Conservation (phyloP, 306 rosid species). For the Casuarina cunninghamiana region DNA sequence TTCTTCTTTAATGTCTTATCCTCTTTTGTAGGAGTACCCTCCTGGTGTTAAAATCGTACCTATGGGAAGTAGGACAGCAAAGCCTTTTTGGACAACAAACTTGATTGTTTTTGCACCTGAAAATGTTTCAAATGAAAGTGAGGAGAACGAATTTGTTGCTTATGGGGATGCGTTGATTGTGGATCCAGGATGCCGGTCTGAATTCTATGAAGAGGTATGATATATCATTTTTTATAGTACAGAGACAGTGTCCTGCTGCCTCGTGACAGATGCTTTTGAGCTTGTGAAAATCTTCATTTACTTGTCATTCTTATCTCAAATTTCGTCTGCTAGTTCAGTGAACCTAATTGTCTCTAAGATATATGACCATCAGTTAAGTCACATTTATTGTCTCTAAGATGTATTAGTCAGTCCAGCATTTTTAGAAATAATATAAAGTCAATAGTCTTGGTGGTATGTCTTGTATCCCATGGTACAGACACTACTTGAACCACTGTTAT, state of each 20-base stretch:
- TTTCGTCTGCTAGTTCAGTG: not conserved
- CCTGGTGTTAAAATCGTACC: slow-evolving; percentile 74
- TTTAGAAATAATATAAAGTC: not conserved
- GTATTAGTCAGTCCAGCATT: not conserved
- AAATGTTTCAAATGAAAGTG: slow-evolving; percentile 31
- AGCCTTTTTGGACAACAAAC: slow-evolving; percentile 76
- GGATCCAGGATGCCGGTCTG: slow-evolving; percentile 83
- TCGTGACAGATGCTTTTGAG: not conserved
- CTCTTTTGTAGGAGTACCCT: slow-evolving; percentile 71
- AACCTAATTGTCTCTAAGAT: not conserved
- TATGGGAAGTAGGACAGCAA: slow-evolving; percentile 69
- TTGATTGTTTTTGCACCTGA: slow-evolving; percentile 75
- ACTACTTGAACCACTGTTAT: slow-evolving; percentile 3
- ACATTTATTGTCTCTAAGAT: not conserved
- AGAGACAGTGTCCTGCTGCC: not conserved
- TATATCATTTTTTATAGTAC: not conserved
- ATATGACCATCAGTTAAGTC: not conserved
- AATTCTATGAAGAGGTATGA: slow-evolving; percentile 72
- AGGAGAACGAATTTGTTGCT: slow-evolving; percentile 45
- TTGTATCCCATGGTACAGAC: not conserved
- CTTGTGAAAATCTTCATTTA: not conserved
- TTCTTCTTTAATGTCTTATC: slow-evolving; percentile 3
- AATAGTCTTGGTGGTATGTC: not conserved
- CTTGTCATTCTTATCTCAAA: not conserved
- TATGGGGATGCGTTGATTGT: slow-evolving; percentile 83